Evolutionary conservation across 768 basidiomycete species (phyloP).

Genomic region (Tylopilus subfusipes): DNA sequence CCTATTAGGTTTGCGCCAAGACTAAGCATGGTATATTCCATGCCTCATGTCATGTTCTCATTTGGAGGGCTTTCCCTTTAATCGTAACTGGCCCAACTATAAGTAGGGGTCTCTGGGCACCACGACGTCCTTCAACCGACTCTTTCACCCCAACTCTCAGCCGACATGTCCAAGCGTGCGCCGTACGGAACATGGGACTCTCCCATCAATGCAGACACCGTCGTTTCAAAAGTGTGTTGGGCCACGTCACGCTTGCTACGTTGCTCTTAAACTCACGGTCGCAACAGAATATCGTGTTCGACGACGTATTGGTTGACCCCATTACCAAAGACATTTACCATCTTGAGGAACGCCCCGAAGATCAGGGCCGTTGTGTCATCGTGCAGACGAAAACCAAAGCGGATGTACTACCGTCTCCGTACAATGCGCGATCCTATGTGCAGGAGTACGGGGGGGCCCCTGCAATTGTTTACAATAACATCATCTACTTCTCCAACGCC

Average conservation of each 20-base stretch:
- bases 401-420: conserved; percentile 50
- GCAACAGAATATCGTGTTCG: conserved; percentile 27
- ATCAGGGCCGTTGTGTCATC: conserved; percentile 45
- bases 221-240: conserved; percentile 39
- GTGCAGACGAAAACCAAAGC: conserved; percentile 40
- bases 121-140: neutral
- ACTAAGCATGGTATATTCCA: neutral
- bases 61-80: neutral
- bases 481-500: conserved; percentile 57
- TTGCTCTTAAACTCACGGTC: neutral
- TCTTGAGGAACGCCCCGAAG: conserved; percentile 50
- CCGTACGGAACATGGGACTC: conserved; percentile 62
- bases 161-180: conserved; percentile 22
- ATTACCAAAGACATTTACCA: conserved; percentile 45
- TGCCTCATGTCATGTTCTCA: neutral
- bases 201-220: conserved; percentile 47
- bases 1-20: neutral
- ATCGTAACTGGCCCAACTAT: neutral
- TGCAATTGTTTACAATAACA: conserved; percentile 44
- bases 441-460: conserved; percentile 71
- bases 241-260: neutral
- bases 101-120: neutral
- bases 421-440: conserved; percentile 53
- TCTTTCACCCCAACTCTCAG: neutral
- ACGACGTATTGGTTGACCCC: conserved; percentile 53